Conservation (phyloP, 2,329 filamentous ascomycete species). For the Verticillium nonalfalfae region DNA sequence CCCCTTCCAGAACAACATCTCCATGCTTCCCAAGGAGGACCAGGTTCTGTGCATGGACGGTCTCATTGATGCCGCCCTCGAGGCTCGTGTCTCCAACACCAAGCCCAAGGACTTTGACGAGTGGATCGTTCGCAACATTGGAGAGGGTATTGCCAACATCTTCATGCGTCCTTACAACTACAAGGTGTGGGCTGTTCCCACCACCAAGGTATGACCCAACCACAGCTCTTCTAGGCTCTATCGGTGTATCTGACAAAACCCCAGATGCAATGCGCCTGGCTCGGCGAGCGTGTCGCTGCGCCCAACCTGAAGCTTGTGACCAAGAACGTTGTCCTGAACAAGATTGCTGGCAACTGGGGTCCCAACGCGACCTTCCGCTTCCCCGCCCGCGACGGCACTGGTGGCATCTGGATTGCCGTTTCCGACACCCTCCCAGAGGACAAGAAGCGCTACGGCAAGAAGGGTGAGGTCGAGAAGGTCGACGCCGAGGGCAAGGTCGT, state of each 20-base stretch:
- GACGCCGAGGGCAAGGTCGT: conserved; percentile 82
- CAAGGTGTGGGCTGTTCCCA: conserved; percentile 99
- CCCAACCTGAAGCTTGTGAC: conserved; percentile 92
- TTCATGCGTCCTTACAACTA: conserved; percentile 99
- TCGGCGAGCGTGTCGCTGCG: conserved; percentile 95
- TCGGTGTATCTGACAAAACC: not conserved
- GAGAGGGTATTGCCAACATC: conserved; percentile 80
- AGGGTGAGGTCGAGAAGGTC: conserved; percentile 78
- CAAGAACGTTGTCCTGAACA: conserved; percentile 91
- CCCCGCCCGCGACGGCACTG: conserved; percentile 89
- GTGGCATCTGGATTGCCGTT: conserved; percentile 98
- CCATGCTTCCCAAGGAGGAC: conserved; percentile 94
- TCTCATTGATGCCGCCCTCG: conserved; percentile 89
- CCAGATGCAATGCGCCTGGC: conserved; percentile 98
- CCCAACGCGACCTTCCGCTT: conserved; percentile 98
- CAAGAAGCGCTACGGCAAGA: conserved; percentile 85
- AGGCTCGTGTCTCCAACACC: conserved; percentile 76
- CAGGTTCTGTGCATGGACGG: conserved; percentile 92
- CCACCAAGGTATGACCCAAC: conserved; percentile 68
- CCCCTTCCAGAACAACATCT: conserved; percentile 99
- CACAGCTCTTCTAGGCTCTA: not conserved
- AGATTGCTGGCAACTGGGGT: conserved; percentile 95
- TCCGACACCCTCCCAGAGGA: conserved; percentile 87
- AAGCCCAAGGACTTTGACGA: conserved; percentile 98
- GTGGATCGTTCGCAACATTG: conserved; percentile 93